Base-by-base conservation (phyloP, 2,329 filamentous ascomycete species). In the Ophiognomonia clavigignenti-juglandacearum region DNA sequence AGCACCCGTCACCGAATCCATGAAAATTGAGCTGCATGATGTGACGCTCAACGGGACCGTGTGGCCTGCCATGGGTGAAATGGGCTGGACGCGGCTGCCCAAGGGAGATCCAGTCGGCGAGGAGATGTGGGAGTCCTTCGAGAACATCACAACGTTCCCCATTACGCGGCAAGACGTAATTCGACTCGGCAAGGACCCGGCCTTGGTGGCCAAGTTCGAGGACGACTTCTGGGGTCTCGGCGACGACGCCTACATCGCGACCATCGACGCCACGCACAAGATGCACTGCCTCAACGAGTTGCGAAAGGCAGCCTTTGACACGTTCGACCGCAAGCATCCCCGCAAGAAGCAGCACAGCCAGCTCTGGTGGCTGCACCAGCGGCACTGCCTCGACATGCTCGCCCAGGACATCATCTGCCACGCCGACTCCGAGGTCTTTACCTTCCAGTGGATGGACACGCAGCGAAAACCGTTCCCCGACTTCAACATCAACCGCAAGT, bases 251-350 rank as follows among this genome's bases (percentile, higher is more conserved):
- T 66, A 67, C 45, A 57, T 61, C 18, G 59, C 52, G 18, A 55
- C 56, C 10, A 48, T 65, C 16, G 64, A 67, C 39, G 53, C 60
- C 4, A 59, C 59, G 39, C 61, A 65, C 37, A 57, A 62, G 22
- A 50, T 64, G 1, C 64, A 66, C 47, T 65, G 64, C 47, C 54
- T 65, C 29, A 63, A 66, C 40, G 45, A 53, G 3, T 53, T 66
- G 14, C 59, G 63, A 20, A 53, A 60, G 34, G 52, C 55, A 18
- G 59, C 57, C 4, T 62, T 60, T 19, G 52, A 54, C 6, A 42
- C 43, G 3, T 59, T 59, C 32, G 60, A 61, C 46, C 53, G 58
- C 24, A 39, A 32, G 6, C 6, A 6, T 32, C 29, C 29, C 6
- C 6, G 11, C 6, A 32, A 32, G 29, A 32, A 32, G 29, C 6